Conservation (phyloP, 2,329 filamentous ascomycete species). For the Monilinia aucupariae region DNA sequence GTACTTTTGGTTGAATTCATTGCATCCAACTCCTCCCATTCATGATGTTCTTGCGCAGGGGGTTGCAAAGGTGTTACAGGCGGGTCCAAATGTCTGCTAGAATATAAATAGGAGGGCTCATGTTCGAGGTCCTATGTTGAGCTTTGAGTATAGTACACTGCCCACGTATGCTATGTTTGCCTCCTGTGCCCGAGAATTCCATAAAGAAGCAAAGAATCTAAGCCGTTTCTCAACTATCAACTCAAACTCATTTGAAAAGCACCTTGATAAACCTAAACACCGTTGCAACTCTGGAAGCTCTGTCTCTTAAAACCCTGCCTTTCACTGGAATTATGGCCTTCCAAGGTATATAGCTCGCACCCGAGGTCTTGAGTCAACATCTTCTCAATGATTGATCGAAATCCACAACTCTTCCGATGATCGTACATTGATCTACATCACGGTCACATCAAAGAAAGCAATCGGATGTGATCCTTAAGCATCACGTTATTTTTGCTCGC, state of each 20-base stretch:
- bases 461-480: neutral
- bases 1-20: slow-evolving; percentile 59
- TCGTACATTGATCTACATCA: neutral
- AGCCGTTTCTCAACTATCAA: neutral
- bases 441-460: neutral
- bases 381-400: neutral
- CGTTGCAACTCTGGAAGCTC: neutral
- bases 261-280: neutral
- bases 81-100: slow-evolving; percentile 40
- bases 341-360: too few relatives aligned
- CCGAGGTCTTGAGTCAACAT: neutral
- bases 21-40: slow-evolving; percentile 60
- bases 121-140: neutral
- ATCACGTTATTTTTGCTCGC: neutral
- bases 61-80: slow-evolving; percentile 39
- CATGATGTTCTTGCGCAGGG: slow-evolving; percentile 53
- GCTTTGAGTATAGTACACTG: neutral
- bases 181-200: neutral
- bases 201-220: neutral
- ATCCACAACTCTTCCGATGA: neutral
- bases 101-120: neutral
- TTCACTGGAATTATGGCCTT: too few relatives aligned
- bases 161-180: neutral
- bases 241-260: too few relatives aligned
- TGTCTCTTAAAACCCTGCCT: neutral